Evolutionary conservation across 495 filamentous ascomycete genomes (phyloP), one percentile per base, ranked within the genome.

Genomic region (Echria macrotheca): DNA sequence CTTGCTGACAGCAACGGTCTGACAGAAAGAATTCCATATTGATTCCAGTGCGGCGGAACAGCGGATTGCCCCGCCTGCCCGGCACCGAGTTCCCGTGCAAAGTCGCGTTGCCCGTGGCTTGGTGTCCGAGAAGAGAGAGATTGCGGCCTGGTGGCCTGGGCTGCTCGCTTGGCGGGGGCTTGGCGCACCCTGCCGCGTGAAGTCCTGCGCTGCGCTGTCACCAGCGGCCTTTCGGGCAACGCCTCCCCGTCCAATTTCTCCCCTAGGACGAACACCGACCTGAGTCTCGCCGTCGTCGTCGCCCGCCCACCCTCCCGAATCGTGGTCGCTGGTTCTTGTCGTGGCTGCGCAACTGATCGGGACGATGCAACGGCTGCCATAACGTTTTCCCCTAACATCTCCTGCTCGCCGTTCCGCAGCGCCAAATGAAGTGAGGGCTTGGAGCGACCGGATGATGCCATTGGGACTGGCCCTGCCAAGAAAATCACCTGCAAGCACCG

Each of bases 141-240:
- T 50, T 33, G 26, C 32, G 37, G 47, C 47, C 47, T 50, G 25
- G 47, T 35, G 47, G 47, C 47, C 47, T 41, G 47, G 47, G n/a
- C 28, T 22, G 23, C 17, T 39, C 14, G 24, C 45, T 48, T 46
- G 44, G 44, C 44, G 41, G 23, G 24, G 41, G 15, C 23, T 44
- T 26, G 28, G 24, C 29, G 8, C 18, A 1, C 31, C 28, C 9
- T 43, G 37, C 47, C 29, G 37, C 33, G 32, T 38, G 12, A 43
- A n/a, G n/a, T n/a, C n/a, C n/a, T n/a, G n/a, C n/a, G n/a, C 28
- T 46, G 15, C 44, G 22, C 23, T 38, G 45, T 48, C 26, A 14
- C 26, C 22, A 14, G 39, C 42, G 25, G 24, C 23, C 28, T 33
- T 31, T 47, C 18, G 28, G 44, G 24, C 37, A 33, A 50, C 26